Evolutionary conservation across 2,329 filamentous ascomycete species (phyloP).

Genomic region (Aspergillus spinulosporus): DNA sequence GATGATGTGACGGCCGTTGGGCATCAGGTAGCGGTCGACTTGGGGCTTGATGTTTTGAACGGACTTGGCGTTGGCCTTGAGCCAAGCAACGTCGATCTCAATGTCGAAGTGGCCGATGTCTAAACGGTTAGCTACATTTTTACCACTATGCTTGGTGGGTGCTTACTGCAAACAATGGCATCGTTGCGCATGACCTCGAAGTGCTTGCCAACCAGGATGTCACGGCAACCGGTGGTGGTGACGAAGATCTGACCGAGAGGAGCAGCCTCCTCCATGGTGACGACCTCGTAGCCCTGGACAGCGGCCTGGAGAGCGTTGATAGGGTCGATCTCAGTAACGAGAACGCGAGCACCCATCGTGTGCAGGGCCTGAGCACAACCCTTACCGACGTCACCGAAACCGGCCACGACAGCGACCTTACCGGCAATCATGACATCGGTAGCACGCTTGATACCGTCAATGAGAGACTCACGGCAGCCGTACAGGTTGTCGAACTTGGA

Average conservation of each 20-base stretch:
- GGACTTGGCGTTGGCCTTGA: constrained; percentile 93
- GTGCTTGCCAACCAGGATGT: constrained; percentile 89
- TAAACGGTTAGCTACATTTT: constrained; percentile 28
- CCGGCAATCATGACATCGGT: constrained; percentile 99
- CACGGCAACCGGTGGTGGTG: constrained; percentile 98
- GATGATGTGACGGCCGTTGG: constrained; percentile 93
- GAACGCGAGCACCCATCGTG: constrained; percentile 94
- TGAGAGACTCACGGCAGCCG: constrained; percentile 97
- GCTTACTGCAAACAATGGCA: constrained; percentile 94
- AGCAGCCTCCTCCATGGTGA: constrained; percentile 96
- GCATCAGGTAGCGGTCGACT: constrained; percentile 96
- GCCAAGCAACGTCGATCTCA: constrained; percentile 99
- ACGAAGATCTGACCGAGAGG: constrained; percentile 93
- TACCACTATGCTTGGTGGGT: background rate
- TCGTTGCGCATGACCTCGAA: constrained; percentile 96
- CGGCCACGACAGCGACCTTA: constrained; percentile 96
- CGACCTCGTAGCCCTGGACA: constrained; percentile 95
- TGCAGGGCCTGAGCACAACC: constrained; percentile 94
- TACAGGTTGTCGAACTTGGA: constrained; percentile 99
- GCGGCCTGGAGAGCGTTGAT: constrained; percentile 99
- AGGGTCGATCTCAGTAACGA: constrained; percentile 96
- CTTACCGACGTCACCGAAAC: constrained; percentile 99
- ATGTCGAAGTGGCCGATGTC: constrained; percentile 99
- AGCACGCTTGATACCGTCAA: constrained; percentile 99
- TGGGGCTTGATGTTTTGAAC: constrained; percentile 99